A percentile compares a stretch with the other conserved stretches of the same genome.
phyloP scores from a whole-genome alignment of 2,329 filamentous ascomycete genomes.

The Sclerotinia minor region DNA sequence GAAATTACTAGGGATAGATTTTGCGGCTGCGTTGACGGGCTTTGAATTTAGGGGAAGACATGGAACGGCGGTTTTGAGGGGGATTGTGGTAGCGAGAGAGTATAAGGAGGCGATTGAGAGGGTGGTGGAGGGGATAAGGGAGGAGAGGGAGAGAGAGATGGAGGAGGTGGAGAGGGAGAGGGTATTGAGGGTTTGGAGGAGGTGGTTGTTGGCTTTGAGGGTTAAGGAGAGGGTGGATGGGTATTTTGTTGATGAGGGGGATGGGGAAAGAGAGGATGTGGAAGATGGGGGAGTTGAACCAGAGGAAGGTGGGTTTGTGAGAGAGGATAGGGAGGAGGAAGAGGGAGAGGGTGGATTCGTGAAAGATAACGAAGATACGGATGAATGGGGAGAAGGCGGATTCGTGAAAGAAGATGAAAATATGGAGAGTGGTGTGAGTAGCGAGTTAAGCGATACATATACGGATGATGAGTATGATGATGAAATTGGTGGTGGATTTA shows the following conservation, averaged over 20 bases:
- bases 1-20: slow-evolving; percentile 75
- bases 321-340: slow-evolving; percentile 45
- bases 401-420: slow-evolving; percentile 39
- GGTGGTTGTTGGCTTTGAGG: slow-evolving; percentile 74
- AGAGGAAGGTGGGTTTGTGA: slow-evolving; percentile 51
- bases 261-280: slow-evolving; percentile 49
- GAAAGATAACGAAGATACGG: slow-evolving; percentile 29
- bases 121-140: slow-evolving; percentile 66
- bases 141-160: slow-evolving; percentile 64
- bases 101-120: slow-evolving; percentile 69
- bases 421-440: slow-evolving; percentile 45
- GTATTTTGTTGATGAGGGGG: slow-evolving; percentile 37
- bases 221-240: slow-evolving; percentile 39
- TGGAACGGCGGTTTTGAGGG: slow-evolving; percentile 79
- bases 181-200: slow-evolving; percentile 69
- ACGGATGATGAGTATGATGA: slow-evolving; percentile 43
- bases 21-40: slow-evolving; percentile 83
- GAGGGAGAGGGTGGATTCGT: slow-evolving; percentile 44
- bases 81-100: slow-evolving; percentile 73
- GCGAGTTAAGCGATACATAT: slow-evolving; percentile 22
- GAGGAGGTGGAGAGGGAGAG: slow-evolving; percentile 61
- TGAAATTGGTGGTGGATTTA: slow-evolving; percentile 48
- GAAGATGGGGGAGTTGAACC: slow-evolving; percentile 44
- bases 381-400: not conserved
- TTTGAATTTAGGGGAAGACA: slow-evolving; percentile 85